Percentiles rank a stretch among this genome's conserved stretches.
Conservation (phyloP, 805 yeast species). For the Yamadazyma ubonensis region DNA sequence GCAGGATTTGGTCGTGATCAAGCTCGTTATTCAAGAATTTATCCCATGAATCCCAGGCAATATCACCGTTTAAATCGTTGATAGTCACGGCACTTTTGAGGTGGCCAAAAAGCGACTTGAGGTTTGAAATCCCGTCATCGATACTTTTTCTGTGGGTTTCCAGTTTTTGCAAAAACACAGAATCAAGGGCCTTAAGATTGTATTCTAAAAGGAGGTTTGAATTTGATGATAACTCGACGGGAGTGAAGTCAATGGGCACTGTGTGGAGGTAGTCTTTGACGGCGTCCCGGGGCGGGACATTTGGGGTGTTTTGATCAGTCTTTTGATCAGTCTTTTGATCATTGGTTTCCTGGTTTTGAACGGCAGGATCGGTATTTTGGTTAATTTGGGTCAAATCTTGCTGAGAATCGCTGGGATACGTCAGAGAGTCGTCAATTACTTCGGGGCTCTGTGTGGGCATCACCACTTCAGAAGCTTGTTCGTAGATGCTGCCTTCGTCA, state of each 20-base stretch:
- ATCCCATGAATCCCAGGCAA: slow-evolving; percentile 90
- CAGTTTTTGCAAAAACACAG: slow-evolving; percentile 45
- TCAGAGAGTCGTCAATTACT: no score
- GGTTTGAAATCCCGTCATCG: slow-evolving; percentile 37
- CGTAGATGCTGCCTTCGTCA: not conserved
- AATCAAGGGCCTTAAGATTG: slow-evolving; percentile 55
- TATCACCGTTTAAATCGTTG: slow-evolving; percentile 20
- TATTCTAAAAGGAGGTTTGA: slow-evolving; percentile 1
- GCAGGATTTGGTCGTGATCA: slow-evolving; percentile 60
- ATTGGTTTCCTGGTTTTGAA: no score
- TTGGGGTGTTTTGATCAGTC: no score
- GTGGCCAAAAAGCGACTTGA: slow-evolving; percentile 23
- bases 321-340: not conserved
- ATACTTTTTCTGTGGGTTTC: slow-evolving; percentile 36
- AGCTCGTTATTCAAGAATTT: slow-evolving; percentile 74
- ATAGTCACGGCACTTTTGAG: slow-evolving; percentile 25
- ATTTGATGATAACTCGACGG: not conserved
- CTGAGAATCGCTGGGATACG: no score
- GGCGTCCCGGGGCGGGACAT: slow-evolving; percentile 10
- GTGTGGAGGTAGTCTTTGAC: slow-evolving; percentile 12
- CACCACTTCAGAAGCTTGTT: not conserved
- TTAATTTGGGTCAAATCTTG: no score
- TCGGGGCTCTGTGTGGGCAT: no score
- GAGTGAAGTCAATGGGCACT: slow-evolving; percentile 14
- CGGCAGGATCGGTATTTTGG: no score